Evolutionary conservation across 2,329 filamentous ascomycete species (phyloP), one percentile per base, ranked within the genome.

Genomic region (Aspergillus hiratsukae): DNA sequence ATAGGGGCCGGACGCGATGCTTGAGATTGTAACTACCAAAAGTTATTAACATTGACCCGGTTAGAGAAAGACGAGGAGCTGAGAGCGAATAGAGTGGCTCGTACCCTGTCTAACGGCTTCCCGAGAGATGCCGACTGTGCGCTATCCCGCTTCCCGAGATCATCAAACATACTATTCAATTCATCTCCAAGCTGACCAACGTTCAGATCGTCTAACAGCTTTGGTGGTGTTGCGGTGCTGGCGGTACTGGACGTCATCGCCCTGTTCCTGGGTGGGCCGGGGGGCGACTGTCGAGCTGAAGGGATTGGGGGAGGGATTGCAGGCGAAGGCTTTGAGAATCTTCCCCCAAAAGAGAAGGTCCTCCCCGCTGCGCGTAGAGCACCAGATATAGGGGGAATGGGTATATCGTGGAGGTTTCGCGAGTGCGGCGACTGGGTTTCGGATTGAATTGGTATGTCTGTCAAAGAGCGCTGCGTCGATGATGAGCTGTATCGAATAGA

Each of bases 401-500:
- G 70, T 45, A 77, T 71, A 59, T 75, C 75, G 53, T 76, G 72
- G 23, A 72, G 65, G 56, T 69, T 73, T 69, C 69, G 72, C 45
- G 68, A 69, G 55, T 70, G 69, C 51, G 69, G 69, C 63, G 68
- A 66, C 56, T 66, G 73, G 52, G 64, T 67, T 69, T 72, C 69
- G 21, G 76, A 70, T 58, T 76, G 72, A 48, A 72, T 64, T 10
- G 69, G 70, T 7, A 72, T 65, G 59, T 83, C 81, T 11, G 80
- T 73, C n/a, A 80, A 83, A 21, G 80, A 83, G 40, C 81, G 81
- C 41, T 81, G 72, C 7, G 81, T 83, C 7, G 81, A 83, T 6
- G 81, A 80, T 29, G 79, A 82, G 67, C 80, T 83, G 60, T 79
- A 76, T 48, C 80, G 79, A 46, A 78, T 77, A 43, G 81, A 82